Percentiles rank a stretch among this genome's conserved stretches.
phyloP scores from a whole-genome alignment of 1,139 yeast genomes.

The Hyphopichia wangnamkhiaoensis region DNA sequence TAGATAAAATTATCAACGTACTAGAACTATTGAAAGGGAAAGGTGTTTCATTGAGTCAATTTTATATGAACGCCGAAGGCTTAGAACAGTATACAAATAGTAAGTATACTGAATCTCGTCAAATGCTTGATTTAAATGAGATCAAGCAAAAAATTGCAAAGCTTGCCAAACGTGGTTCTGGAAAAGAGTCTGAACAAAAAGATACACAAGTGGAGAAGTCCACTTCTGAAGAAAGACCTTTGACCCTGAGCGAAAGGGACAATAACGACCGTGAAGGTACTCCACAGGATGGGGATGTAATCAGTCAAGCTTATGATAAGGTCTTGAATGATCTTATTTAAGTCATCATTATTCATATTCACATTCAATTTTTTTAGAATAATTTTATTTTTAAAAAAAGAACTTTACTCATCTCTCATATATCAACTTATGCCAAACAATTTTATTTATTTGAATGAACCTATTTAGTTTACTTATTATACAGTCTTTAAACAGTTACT shows the following conservation, averaged over 20 bases:
- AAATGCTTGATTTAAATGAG: constrained; percentile 15
- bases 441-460: background rate
- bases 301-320: constrained; percentile 53
- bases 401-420: background rate
- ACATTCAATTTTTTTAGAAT: too few relatives aligned
- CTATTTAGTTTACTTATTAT: background rate
- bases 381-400: too few relatives aligned
- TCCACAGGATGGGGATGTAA: constrained; percentile 21
- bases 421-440: background rate
- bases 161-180: constrained; percentile 1
- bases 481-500: too few relatives aligned
- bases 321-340: constrained; percentile 41
- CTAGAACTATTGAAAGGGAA: constrained; percentile 50
- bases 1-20: constrained; percentile 51
- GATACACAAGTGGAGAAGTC: background rate
- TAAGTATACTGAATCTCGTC: constrained; percentile 13
- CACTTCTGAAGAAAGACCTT: background rate
- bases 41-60: constrained; percentile 53
- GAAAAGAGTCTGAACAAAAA: background rate
- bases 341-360: background rate
- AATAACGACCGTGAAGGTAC: too few relatives aligned
- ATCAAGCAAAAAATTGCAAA: constrained; percentile 13
- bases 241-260: background rate
- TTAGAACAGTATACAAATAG: background rate
- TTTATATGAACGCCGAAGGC: constrained; percentile 31